Conservation (phyloP, 2,329 filamentous ascomycete species). For the Xylaria sp. region DNA sequence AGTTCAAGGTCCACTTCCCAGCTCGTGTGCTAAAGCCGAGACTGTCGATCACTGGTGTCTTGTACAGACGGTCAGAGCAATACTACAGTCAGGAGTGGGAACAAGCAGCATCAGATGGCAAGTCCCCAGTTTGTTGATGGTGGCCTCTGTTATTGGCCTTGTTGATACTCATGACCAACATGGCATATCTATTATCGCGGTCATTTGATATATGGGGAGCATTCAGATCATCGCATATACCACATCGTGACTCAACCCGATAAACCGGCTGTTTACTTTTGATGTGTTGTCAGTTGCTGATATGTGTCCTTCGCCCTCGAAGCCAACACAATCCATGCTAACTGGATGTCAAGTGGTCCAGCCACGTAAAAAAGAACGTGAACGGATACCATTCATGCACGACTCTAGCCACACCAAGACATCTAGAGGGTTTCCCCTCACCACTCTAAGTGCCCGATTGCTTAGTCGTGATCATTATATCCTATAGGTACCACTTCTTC, state of each 20-base stretch:
- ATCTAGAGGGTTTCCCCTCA: constrained; percentile 17
- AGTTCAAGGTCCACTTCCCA: constrained; percentile 18
- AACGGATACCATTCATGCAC: constrained; percentile 16
- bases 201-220: constrained; percentile 34
- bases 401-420: constrained; percentile 30
- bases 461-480: no score
- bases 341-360: constrained; percentile 23
- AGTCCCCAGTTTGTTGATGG: constrained; percentile 14
- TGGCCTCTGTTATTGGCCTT: constrained; percentile 30
- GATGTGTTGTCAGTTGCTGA: constrained; percentile 38
- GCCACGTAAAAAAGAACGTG: constrained; percentile 18
- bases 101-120: constrained; percentile 26
- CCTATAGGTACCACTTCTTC: constrained; percentile 1
- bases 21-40: constrained; percentile 17
- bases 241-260: constrained; percentile 19
- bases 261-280: constrained; percentile 30
- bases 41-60: constrained; percentile 29
- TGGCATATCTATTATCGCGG: constrained; percentile 23
- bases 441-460: not conserved
- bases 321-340: constrained; percentile 21
- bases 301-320: constrained; percentile 26
- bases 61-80: constrained; percentile 14
- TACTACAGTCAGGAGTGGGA: not conserved
- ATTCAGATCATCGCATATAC: constrained; percentile 25
- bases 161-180: constrained; percentile 34